Conservation (phyloP, 257 asterid species). For the Nicotiana obtusifolia region DNA sequence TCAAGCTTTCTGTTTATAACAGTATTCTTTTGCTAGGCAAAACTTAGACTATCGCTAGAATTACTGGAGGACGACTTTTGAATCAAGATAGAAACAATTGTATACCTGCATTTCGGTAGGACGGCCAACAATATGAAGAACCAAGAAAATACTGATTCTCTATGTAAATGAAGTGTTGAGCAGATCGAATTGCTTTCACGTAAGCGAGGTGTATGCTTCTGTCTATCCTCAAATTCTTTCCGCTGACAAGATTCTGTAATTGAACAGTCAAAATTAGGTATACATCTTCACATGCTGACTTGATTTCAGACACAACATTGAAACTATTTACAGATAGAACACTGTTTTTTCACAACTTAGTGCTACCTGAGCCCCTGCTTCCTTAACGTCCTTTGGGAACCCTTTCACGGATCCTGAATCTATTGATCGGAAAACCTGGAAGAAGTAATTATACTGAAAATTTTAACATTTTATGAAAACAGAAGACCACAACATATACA, state of each 20-base stretch:
- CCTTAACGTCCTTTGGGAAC: constrained; percentile 63
- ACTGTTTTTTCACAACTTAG: background rate
- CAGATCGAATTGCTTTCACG: constrained; percentile 84
- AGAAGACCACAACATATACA: background rate
- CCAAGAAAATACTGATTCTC: constrained; percentile 97
- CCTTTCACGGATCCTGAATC: constrained; percentile 96
- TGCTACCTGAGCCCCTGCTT: constrained; percentile 54
- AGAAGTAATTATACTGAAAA: background rate
- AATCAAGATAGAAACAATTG: background rate
- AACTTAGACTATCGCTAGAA: background rate
- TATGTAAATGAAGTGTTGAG: constrained; percentile 83
- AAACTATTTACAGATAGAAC: background rate
- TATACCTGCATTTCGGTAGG: constrained; percentile 66
- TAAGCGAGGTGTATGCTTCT: constrained; percentile 87
- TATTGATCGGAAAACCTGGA: constrained; percentile 83
- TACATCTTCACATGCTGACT: background rate
- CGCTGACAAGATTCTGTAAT: constrained; percentile 70
- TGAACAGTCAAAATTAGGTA: background rate
- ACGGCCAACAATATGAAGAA: constrained; percentile 88
- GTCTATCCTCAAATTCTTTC: constrained; percentile 75
- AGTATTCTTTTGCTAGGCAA: background rate
- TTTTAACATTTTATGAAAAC: background rate
- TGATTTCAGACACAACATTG: background rate
- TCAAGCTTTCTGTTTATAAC: background rate
- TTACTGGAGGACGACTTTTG: background rate